A percentile compares a stretch with the other conserved stretches of the same genome.
These are phyloP conservation scores for Cenchrus purpureus DNA, from an alignment of 176 grass and related monocot genomes.

Conservation along the genomic window DNA sequence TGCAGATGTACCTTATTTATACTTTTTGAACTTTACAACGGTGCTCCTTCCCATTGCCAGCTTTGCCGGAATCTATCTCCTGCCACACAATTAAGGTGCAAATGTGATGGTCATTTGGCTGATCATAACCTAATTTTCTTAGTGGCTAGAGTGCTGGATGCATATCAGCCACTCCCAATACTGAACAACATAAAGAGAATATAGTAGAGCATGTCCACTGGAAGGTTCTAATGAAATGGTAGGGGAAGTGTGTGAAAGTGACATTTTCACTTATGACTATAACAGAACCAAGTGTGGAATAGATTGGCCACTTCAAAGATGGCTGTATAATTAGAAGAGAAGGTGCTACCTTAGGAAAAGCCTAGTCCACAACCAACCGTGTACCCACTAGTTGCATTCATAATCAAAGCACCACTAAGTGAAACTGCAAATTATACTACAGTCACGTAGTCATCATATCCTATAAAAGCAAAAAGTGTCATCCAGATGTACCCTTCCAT, in stretches of 20 bases:
- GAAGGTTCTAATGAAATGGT: background rate
- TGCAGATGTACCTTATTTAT: background rate
- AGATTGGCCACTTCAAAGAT: background rate
- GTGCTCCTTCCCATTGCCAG: background rate
- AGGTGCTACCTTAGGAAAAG: background rate
- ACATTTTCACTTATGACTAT: too few relatives aligned
- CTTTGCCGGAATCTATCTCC: constrained; percentile 32
- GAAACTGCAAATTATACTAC: background rate
- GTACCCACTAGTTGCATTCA: background rate
- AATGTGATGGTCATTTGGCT: background rate
- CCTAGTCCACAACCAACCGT: background rate
- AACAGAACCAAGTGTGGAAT: background rate
- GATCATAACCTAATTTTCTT: background rate
- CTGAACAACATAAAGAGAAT: background rate
- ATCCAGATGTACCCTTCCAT: too few relatives aligned
- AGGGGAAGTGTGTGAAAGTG: background rate
- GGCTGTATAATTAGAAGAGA: background rate
- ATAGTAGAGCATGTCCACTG: background rate
- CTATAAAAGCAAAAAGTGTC: background rate
- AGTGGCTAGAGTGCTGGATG: background rate
- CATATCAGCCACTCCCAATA: background rate
- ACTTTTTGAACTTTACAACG: constrained; percentile 25
- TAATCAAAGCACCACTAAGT: background rate
- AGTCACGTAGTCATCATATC: background rate
- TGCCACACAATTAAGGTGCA: background rate